Conservation (phyloP, 495 filamentous ascomycete genomes). For the Entonaema liquescens region DNA sequence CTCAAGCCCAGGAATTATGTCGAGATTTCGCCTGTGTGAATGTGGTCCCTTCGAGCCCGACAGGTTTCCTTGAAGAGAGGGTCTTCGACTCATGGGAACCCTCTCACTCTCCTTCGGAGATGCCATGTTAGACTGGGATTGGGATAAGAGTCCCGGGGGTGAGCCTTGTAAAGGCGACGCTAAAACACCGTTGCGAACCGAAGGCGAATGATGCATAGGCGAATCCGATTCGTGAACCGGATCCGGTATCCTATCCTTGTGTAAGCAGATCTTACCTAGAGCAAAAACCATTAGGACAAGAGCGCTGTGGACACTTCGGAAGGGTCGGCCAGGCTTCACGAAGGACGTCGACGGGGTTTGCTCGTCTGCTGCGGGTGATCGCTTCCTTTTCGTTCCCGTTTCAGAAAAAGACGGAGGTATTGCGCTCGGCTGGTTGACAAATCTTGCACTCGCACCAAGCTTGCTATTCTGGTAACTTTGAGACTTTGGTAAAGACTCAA, state of each 20-base stretch:
- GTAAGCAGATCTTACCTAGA: slow-evolving; percentile 82
- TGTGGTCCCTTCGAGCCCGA: slow-evolving; percentile 33
- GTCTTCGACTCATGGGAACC: slow-evolving; percentile 50
- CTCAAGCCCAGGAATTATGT: slow-evolving; percentile 85
- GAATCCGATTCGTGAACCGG: slow-evolving; percentile 60
- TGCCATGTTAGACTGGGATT: slow-evolving; percentile 52
- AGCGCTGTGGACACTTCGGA: slow-evolving; percentile 73
- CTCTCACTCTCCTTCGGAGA: slow-evolving; percentile 62
- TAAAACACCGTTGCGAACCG: slow-evolving; percentile 58
- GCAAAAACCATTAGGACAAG: slow-evolving; percentile 85
- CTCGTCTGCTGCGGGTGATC: slow-evolving; percentile 55
- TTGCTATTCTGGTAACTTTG: slow-evolving; percentile 36
- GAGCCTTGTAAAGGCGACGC: slow-evolving; percentile 60
- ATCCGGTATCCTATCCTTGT: slow-evolving; percentile 68
- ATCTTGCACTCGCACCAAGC: slow-evolving; percentile 32
- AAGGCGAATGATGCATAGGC: slow-evolving; percentile 53
- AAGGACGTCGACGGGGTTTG: slow-evolving; percentile 46
- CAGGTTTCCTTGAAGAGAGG: slow-evolving; percentile 53
- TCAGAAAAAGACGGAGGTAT: slow-evolving; percentile 46
- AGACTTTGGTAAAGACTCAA: slow-evolving; percentile 52
- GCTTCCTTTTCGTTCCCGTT: slow-evolving; percentile 67
- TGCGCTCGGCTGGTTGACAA: slow-evolving; percentile 39
- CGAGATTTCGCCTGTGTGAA: slow-evolving; percentile 70
- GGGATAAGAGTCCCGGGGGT: slow-evolving; percentile 52
- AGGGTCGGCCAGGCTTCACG: slow-evolving; percentile 54